Base-by-base conservation (phyloP, 345 rosid genomes). In the Iberis pinnata region DNA sequence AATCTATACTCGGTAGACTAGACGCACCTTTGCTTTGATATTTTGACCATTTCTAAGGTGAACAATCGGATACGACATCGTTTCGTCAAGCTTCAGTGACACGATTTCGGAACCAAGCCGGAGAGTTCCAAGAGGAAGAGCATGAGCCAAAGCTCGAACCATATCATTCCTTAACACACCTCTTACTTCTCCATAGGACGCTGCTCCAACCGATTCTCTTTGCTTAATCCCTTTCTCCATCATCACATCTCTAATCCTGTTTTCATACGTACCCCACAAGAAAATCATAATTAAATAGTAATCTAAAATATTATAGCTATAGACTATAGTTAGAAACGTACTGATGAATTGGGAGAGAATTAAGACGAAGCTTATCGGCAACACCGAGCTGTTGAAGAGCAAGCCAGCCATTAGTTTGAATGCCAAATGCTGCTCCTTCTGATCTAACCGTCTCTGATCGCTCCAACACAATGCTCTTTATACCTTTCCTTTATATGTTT, bases 341-440 rank as follows among this genome's bases (percentile, higher is more conserved):
- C 85, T 54, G 49, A 5, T 49, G 49, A 45, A 77, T 15, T 2
- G 70, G 69, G 17, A 56, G 18, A 19, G 80, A 61, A 38, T 73
- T 58, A 10, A 19, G 47, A 9, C 84, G 64, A 56, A 82, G 86
- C 10, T 48, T 58, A 2, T 75, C 58, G 0, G 70, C 89, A 7
- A 76, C 65, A 15, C 84, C 80, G 7, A 82, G 80, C 24, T 76
- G 67, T 33, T 76, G 67, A 3, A 85, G 80, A 12, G 83, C 89
- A 12, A 71, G 75, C 89, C 86, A 82, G 0, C 86, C 94, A 35
- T 82, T 85, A 4, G 76, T 49, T 15, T 56, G 75, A 38, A 85
- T 55, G 9, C 56, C 65, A 17, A 82, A 77, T 2, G 71, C 82
- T 17, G 75, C 70, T 51, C 87, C 84, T 3, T 75, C 43, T 4